Conservation (phyloP, 208 protist genomes). For the Porcisia deanei region DNA sequence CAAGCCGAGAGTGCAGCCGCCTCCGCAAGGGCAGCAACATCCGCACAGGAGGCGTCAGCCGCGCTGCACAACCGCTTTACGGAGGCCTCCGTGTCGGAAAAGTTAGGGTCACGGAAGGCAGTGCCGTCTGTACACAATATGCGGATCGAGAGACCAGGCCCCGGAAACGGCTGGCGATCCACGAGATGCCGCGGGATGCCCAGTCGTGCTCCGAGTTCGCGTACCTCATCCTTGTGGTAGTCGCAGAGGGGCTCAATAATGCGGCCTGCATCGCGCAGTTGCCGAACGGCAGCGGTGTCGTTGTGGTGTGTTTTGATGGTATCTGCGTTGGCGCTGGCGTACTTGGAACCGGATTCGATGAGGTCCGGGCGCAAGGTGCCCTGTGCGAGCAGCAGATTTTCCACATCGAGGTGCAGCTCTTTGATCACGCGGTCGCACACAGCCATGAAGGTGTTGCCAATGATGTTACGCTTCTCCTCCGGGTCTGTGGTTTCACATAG, state of each 20-base stretch:
- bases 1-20: conserved; percentile 30
- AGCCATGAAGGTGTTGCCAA: conserved; percentile 98
- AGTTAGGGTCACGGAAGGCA: conserved; percentile 51
- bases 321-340: conserved; percentile 86
- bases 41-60: conserved; percentile 3
- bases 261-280: conserved; percentile 90
- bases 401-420: conserved; percentile 61
- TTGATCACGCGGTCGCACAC: conserved; percentile 79
- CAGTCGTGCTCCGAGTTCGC: conserved; percentile 92
- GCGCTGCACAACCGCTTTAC: conserved; percentile 38
- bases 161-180: conserved; percentile 95
- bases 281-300: conserved; percentile 95
- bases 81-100: conserved; percentile 39
- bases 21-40: conserved; percentile 12
- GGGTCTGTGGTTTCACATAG: conserved; percentile 65
- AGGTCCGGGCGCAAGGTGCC: conserved; percentile 97
- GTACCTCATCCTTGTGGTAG: conserved; percentile 98
- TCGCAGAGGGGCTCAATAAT: conserved; percentile 98
- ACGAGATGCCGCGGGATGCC: conserved; percentile 94
- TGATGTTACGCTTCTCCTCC: conserved; percentile 97
- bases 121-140: conserved; percentile 91
- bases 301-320: conserved; percentile 99
- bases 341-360: conserved; percentile 94
- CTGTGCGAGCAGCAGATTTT: conserved; percentile 88
- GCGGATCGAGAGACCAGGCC: conserved; percentile 98